Percentiles rank a stretch among this genome's conserved stretches.
Conservation (phyloP, 1,139 yeast genomes). For the Nematodospora anomalae region DNA sequence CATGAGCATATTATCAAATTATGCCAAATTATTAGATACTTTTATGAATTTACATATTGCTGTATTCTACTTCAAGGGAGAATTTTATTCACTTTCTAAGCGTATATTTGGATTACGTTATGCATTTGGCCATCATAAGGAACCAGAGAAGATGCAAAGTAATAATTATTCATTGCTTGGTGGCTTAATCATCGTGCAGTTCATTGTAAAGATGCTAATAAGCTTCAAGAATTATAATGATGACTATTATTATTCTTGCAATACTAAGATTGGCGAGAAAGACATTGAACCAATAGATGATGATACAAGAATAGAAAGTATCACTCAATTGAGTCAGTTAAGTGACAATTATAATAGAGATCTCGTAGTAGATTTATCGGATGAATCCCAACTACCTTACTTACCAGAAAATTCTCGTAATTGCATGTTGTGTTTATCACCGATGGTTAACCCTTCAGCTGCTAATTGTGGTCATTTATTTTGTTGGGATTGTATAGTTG, state of each 20-base stretch:
- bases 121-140: constrained; percentile 65
- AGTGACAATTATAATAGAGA: constrained; percentile 16
- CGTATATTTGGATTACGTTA: constrained; percentile 79
- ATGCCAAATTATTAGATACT: constrained; percentile 48
- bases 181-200: constrained; percentile 61
- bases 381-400: constrained; percentile 59
- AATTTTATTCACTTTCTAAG: constrained; percentile 75
- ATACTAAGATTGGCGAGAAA: constrained; percentile 15
- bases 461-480: constrained; percentile 91
- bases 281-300: constrained; percentile 10
- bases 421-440: constrained; percentile 81
- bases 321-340: constrained; percentile 22
- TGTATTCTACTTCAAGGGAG: constrained; percentile 76
- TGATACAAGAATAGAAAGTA: constrained; percentile 15
- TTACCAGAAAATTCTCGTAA: constrained; percentile 69
- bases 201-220: constrained; percentile 46
- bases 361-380: constrained; percentile 50
- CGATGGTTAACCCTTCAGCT: constrained; percentile 79
- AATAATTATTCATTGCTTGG: constrained; percentile 83
- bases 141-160: constrained; percentile 40
- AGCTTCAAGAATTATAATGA: constrained; percentile 32
- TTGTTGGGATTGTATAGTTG: constrained; percentile 89
- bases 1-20: constrained; percentile 27
- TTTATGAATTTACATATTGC: constrained; percentile 73
- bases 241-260: constrained; percentile 13